Evolutionary conservation across 2,329 filamentous ascomycete genomes (phyloP), one percentile per base, ranked within the genome.

Genomic region (Daldinia sp.): DNA sequence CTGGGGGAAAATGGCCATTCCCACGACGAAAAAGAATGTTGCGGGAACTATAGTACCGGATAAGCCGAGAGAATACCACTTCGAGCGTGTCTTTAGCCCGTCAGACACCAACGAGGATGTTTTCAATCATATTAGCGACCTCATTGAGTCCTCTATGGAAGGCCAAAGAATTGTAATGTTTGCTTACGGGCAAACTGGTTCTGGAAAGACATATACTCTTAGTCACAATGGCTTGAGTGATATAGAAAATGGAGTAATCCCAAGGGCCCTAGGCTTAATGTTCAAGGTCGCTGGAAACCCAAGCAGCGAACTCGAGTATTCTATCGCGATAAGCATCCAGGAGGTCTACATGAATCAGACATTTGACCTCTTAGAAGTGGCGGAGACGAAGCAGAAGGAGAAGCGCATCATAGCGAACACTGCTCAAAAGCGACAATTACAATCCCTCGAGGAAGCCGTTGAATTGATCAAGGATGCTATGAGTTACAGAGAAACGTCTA

Each of bases 151-250:
- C 70, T 94, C 96, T 0, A 84, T 98, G 7, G 93, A 97, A 74
- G 96, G 96, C 0, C 97, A 97, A 81, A 97, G 98, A 72, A 94
- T 98, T 48, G 97, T 94, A 79, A 97, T 98, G 67, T 97, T 99
- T 82, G 97, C 93, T 75, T 99, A 98, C 76, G 96, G 96, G 20
- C 96, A 98, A 79, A 98, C 95, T 0, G 96, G 95, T 2, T 94
- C 93, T 15, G 95, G 95, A 63, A 99, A 99, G 85, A 98, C 95
- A 0, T 92, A 91, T 77, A 98, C 96, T 1, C 97, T 98, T 93
- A 96, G 93, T 2, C 91, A 71, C 33, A 67, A 42, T 10, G 53
- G 37, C 15, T 3, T 37, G 26, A 6, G 30, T 1, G n/a, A 7
- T 6, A 44, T 37, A 10, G 30, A 23, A 0, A 93, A 97, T 74